Conservation (phyloP, 2,329 filamentous ascomycete species). For the Calonectria hongkongensis region DNA sequence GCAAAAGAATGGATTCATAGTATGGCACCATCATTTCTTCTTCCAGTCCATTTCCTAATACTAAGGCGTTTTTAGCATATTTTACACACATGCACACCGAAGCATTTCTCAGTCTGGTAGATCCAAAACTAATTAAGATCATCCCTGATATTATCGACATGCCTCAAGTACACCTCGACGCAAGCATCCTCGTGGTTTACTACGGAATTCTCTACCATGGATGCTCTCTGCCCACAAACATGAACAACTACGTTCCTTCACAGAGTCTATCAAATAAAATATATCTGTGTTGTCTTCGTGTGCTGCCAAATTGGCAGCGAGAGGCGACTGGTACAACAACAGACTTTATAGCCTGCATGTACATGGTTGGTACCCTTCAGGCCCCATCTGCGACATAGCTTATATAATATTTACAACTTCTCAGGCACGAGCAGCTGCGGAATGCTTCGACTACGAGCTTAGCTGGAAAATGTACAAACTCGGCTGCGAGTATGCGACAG, state of each 20-base stretch:
- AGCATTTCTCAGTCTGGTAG: slow-evolving; percentile 28
- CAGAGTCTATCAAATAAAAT: slow-evolving; percentile 10
- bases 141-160: slow-evolving; percentile 49
- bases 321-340: slow-evolving; percentile 27
- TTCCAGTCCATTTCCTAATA: neutral
- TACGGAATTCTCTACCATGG: slow-evolving; percentile 46
- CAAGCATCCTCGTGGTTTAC: slow-evolving; percentile 56
- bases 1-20: slow-evolving; percentile 34
- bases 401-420: neutral
- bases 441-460: slow-evolving; percentile 33
- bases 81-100: slow-evolving; percentile 32
- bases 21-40: neutral
- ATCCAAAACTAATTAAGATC: slow-evolving; percentile 25
- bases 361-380: neutral
- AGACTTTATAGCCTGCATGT: slow-evolving; percentile 31
- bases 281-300: slow-evolving; percentile 32
- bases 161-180: slow-evolving; percentile 57
- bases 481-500: slow-evolving; percentile 31
- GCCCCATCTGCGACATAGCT: no score
- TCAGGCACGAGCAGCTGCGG: slow-evolving; percentile 27
- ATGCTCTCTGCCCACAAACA: slow-evolving; percentile 17
- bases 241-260: neutral
- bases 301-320: slow-evolving; percentile 32
- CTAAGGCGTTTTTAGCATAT: neutral
- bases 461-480: slow-evolving; percentile 33